Conservation (phyloP, 129 eudicot genomes). For the Rutidosis leptorrhynchoides region DNA sequence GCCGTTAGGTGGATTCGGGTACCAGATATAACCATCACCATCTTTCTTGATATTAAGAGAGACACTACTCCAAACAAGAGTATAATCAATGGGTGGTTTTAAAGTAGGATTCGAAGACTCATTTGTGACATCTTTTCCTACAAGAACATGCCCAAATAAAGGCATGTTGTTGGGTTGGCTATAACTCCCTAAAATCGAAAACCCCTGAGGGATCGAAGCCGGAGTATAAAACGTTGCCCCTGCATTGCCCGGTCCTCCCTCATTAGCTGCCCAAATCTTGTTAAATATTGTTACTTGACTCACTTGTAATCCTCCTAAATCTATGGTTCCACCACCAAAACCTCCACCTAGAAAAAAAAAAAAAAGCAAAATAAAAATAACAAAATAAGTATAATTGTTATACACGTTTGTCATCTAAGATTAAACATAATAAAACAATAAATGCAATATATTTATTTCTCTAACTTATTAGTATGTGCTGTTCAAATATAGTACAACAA, state of each 20-base stretch:
- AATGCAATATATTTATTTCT: too few species aligned
- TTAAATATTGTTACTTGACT: constrained; percentile 46
- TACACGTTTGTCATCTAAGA: too few species aligned
- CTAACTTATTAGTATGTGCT: too few species aligned
- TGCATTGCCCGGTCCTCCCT: constrained; percentile 49
- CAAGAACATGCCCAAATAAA: constrained; percentile 47
- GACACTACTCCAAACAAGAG: constrained; percentile 75
- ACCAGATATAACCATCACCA: constrained; percentile 61
- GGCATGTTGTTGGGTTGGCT: constrained; percentile 53
- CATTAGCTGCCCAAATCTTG: constrained; percentile 54
- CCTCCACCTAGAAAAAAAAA: constrained; percentile 34
- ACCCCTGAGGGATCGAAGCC: constrained; percentile 48
- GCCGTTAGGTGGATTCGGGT: constrained; percentile 63
- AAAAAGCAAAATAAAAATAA: background rate
- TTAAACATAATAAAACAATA: too few species aligned
- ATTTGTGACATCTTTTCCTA: constrained; percentile 41
- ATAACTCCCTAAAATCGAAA: constrained; percentile 44
- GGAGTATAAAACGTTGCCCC: constrained; percentile 39
- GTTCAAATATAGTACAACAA: too few species aligned
- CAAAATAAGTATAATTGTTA: background rate
- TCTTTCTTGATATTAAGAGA: constrained; percentile 50
- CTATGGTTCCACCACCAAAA: constrained; percentile 55
- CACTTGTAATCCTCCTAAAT: constrained; percentile 63
- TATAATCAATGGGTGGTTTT: constrained; percentile 49
- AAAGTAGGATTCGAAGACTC: constrained; percentile 29